Conservation (phyloP, 2,329 filamentous ascomycete genomes). For the Aureobasidium subglaciale region DNA sequence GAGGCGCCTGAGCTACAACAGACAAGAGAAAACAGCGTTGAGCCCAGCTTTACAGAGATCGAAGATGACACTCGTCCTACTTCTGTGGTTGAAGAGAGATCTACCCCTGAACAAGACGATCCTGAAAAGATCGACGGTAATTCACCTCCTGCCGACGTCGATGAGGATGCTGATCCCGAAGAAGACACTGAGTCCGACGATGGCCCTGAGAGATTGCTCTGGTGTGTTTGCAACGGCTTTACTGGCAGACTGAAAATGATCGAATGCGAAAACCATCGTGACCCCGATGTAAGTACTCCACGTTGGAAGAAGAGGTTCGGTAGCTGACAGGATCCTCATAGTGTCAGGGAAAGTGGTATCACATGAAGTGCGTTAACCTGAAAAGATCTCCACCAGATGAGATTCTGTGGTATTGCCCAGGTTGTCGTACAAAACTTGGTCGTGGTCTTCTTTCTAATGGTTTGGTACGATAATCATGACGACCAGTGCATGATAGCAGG, state of each 20-base stretch:
- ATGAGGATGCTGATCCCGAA: neutral
- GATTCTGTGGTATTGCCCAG: neutral
- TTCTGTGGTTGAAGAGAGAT: no score
- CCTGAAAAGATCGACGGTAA: neutral
- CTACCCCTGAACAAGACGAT: neutral
- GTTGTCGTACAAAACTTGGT: neutral
- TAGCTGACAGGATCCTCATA: neutral
- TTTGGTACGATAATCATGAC: no score
- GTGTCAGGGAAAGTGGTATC: slow-evolving; percentile 1
- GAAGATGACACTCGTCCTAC: no score
- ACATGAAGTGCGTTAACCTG: neutral
- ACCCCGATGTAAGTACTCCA: neutral
- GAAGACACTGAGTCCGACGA: no score
- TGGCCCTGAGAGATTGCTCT: neutral
- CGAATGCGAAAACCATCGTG: neutral
- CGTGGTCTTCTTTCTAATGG: neutral
- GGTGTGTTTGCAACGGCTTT: neutral
- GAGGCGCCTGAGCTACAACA: no score
- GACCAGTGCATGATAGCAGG: no score
- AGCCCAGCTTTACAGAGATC: no score
- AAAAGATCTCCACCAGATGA: neutral
- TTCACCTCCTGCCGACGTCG: neutral
- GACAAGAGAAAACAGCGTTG: no score
- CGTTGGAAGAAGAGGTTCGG: no score
- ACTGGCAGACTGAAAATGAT: neutral